Evolutionary conservation across 192 early-diverging fungal species (phyloP), one percentile per base, ranked within the genome.

Genomic region (Funneliformis mosseae): DNA sequence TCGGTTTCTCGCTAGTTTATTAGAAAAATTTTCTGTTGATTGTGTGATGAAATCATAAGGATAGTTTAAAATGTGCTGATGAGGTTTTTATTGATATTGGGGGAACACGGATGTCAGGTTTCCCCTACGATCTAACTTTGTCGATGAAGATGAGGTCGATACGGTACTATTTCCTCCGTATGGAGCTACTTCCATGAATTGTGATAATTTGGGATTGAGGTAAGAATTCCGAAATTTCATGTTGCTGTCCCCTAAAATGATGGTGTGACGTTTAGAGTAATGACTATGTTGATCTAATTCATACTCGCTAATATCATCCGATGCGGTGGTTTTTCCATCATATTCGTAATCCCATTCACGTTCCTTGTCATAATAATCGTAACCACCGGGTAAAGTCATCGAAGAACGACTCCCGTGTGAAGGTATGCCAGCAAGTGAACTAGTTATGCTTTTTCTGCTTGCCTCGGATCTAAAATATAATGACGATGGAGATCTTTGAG

Each of bases 251-350:
- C 64, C 64, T 5, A 67, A 1, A 1, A 66, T 33, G 5, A 67
- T 38, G 8, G 64, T 67, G 5, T 11, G 64, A 38, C 64, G 33
- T 38, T 67, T 67, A 67, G 64, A 38, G 16, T 33, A 16, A 67
- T 67, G 33, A 3, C 16, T 6, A 67, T 67, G 33, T 67, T 67
- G 64, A 38, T 67, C 64, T 67, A 67, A 67, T 33, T 67, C 64
- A 33, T 33, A 67, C 6, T 67, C 33, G 7, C 64, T 67, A 21
- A 55, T 55, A 21, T 55, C 50, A 55, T 55, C 50, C 16, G 50
- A 55, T 11, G 50, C 12, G 2, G 21, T 55, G 6, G 50, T 55
- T 55, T 45, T 45, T 45, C 21, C 50, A 55, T 55, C 21, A 55
- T 55, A 55, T 21, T 55, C 50, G 33, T 27, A 16, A 38, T 67